Conservation (phyloP, 768 basidiomycete genomes). For the Hypsizygus marmoreus region DNA sequence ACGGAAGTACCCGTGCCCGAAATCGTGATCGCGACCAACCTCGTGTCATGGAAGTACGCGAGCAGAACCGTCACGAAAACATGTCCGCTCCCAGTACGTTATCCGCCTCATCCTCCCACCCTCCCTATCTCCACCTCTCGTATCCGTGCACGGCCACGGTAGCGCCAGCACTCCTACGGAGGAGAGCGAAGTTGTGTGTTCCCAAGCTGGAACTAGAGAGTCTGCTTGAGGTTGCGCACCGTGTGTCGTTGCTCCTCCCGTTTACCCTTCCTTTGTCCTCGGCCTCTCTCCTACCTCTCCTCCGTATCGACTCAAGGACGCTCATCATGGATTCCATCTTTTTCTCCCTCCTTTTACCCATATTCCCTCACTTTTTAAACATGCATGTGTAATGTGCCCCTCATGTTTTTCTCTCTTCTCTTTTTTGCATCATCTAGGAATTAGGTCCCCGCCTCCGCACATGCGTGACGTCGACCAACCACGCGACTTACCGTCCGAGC, state of each 20-base stretch:
- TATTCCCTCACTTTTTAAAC: slow-evolving; percentile 32
- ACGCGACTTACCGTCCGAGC: slow-evolving; percentile 7
- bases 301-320: slow-evolving; percentile 39
- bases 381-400: slow-evolving; percentile 22
- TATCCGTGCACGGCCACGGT: slow-evolving; percentile 36
- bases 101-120: slow-evolving; percentile 53
- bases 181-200: slow-evolving; percentile 18
- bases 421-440: slow-evolving; percentile 47
- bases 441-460: slow-evolving; percentile 42
- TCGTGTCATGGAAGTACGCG: slow-evolving; percentile 25
- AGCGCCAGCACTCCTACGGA: slow-evolving; percentile 21
- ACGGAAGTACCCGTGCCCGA: slow-evolving; percentile 27
- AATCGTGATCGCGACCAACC: slow-evolving; percentile 31
- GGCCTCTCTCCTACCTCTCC: slow-evolving; percentile 32
- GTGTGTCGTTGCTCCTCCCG: slow-evolving; percentile 24
- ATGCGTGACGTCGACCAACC: slow-evolving; percentile 27
- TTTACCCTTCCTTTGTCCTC: slow-evolving; percentile 25
- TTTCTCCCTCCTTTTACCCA: slow-evolving; percentile 33
- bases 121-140: slow-evolving; percentile 40
- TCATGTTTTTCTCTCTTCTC: slow-evolving; percentile 32
- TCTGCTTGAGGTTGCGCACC: slow-evolving; percentile 26
- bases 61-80: slow-evolving; percentile 33
- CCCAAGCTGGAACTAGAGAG: slow-evolving; percentile 17
- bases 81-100: slow-evolving; percentile 61
- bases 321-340: slow-evolving; percentile 42